Conservation (phyloP, 768 basidiomycete species). For the Pleurotus citrinopileatus region DNA sequence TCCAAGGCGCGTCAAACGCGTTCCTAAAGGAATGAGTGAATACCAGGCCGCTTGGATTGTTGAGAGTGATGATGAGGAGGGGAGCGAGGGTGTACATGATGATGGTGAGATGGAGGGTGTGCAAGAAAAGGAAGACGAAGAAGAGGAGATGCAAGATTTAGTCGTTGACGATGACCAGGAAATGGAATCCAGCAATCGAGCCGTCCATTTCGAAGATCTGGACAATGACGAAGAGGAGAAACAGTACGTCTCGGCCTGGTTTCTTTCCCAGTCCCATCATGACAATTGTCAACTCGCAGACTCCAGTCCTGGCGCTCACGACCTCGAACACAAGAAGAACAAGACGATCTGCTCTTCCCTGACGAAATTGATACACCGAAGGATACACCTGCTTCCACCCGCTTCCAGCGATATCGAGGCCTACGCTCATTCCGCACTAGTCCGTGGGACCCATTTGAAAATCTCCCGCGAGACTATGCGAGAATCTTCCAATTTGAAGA, state of each 20-base stretch:
- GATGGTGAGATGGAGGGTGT: slow-evolving; percentile 30
- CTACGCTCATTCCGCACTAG: slow-evolving; percentile 91
- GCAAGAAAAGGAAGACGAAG: slow-evolving; percentile 48
- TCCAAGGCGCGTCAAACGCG: slow-evolving; percentile 72
- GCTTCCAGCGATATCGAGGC: slow-evolving; percentile 92
- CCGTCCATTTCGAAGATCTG: slow-evolving; percentile 69
- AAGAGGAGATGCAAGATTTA: slow-evolving; percentile 62
- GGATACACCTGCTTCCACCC: slow-evolving; percentile 70
- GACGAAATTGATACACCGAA: slow-evolving; percentile 96
- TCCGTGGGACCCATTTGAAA: slow-evolving; percentile 97
- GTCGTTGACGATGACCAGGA: slow-evolving; percentile 50
- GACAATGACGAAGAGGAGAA: slow-evolving; percentile 81
- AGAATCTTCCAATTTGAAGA: slow-evolving; percentile 97
- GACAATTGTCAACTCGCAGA: slow-evolving; percentile 33
- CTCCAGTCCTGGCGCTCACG: slow-evolving; percentile 56
- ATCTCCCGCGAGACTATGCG: slow-evolving; percentile 90
- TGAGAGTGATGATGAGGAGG: slow-evolving; percentile 73
- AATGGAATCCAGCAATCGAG: slow-evolving; percentile 52
- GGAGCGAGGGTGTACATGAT: slow-evolving; percentile 41
- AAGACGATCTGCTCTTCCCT: slow-evolving; percentile 84
- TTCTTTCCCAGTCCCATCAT: slow-evolving; percentile 6
- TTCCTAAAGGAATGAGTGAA: slow-evolving; percentile 94
- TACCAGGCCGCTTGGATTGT: slow-evolving; percentile 98
- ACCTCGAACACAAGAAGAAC: slow-evolving; percentile 68
- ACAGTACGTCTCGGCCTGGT: slow-evolving; percentile 54